phyloP scores from a whole-genome alignment of 169 alveolate species.

The Plasmodium fragile region DNA sequence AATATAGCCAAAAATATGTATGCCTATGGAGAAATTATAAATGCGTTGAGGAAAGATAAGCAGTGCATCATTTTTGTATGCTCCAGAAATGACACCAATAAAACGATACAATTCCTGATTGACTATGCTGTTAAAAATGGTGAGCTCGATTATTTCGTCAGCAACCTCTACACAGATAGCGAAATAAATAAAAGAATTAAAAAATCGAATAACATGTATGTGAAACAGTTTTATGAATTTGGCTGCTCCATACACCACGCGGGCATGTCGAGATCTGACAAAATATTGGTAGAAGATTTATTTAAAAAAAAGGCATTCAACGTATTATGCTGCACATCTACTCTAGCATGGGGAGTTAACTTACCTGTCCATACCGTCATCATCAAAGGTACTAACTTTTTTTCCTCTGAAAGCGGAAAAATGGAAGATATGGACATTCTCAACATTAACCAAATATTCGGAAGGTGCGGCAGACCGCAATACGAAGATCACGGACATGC shows the following conservation, averaged over 20 bases:
- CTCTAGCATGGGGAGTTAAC: constrained; percentile 99
- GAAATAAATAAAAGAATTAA: constrained; percentile 50
- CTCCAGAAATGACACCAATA: constrained; percentile 95
- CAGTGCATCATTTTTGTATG: constrained; percentile 86
- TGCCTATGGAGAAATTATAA: constrained; percentile 75
- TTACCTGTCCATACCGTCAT: constrained; percentile 99
- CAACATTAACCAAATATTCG: constrained; percentile 99
- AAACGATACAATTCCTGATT: constrained; percentile 91
- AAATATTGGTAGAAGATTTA: constrained; percentile 96
- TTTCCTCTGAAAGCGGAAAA: constrained; percentile 97
- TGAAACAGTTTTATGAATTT: constrained; percentile 90
- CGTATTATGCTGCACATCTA: constrained; percentile 98
- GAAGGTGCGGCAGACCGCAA: constrained; percentile 99
- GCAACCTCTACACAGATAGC: constrained; percentile 70
- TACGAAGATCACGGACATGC: constrained; percentile 98
- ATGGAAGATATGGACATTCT: constrained; percentile 97
- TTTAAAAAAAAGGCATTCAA: constrained; percentile 96
- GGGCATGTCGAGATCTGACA: constrained; percentile 97
- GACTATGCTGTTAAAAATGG: constrained; percentile 73
- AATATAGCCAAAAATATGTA: constrained; percentile 92
- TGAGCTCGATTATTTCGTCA: constrained; percentile 25
- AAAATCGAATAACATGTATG: constrained; percentile 56
- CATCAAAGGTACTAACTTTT: constrained; percentile 99
- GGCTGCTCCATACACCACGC: constrained; percentile 99
- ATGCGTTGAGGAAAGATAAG: constrained; percentile 79